A percentile compares a stretch with the other conserved stretches of the same genome.
phyloP scores from a whole-genome alignment of 2,329 filamentous ascomycete species.

The Hypoxylon sp. region DNA sequence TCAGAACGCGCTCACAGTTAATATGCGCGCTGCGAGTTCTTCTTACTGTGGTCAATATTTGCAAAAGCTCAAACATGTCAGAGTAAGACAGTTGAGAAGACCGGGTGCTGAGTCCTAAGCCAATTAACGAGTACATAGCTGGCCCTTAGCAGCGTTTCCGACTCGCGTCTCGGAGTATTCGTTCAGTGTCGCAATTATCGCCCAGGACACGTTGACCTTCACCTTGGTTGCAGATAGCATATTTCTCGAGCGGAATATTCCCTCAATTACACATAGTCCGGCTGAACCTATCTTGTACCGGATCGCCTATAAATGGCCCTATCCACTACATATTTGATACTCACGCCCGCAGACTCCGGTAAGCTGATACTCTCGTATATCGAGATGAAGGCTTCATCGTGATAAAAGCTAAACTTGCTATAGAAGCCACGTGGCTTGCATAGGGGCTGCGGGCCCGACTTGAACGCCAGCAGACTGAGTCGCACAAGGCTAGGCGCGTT shows the following conservation, averaged over 20 bases:
- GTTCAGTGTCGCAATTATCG: background rate
- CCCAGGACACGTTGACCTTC: background rate
- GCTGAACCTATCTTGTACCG: slow-evolving; percentile 8
- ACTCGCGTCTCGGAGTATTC: slow-evolving; percentile 8
- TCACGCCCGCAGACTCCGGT: background rate
- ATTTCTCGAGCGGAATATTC: background rate
- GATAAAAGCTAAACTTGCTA: slow-evolving; percentile 3
- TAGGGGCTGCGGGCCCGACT: slow-evolving; percentile 11
- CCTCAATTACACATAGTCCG: slow-evolving; percentile 11
- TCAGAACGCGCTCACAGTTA: slow-evolving; percentile 32
- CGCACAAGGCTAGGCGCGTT: slow-evolving; percentile 28
- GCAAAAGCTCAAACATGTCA: slow-evolving; percentile 2
- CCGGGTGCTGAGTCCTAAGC: slow-evolving; percentile 7
- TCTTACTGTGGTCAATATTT: slow-evolving; percentile 10
- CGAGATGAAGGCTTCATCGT: slow-evolving; percentile 18
- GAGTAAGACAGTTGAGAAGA: slow-evolving; percentile 8
- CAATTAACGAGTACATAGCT: slow-evolving; percentile 1
- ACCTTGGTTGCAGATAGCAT: slow-evolving; percentile 7
- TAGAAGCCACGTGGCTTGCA: slow-evolving; percentile 39
- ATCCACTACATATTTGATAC: background rate
- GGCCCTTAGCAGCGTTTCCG: background rate
- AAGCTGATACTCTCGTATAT: slow-evolving; percentile 22
- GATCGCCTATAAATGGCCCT: background rate
- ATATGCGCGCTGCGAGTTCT: slow-evolving; percentile 23
- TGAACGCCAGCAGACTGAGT: slow-evolving; percentile 20